phyloP scores from a whole-genome alignment of 768 basidiomycete species.

The Termitomyces sp. region DNA sequence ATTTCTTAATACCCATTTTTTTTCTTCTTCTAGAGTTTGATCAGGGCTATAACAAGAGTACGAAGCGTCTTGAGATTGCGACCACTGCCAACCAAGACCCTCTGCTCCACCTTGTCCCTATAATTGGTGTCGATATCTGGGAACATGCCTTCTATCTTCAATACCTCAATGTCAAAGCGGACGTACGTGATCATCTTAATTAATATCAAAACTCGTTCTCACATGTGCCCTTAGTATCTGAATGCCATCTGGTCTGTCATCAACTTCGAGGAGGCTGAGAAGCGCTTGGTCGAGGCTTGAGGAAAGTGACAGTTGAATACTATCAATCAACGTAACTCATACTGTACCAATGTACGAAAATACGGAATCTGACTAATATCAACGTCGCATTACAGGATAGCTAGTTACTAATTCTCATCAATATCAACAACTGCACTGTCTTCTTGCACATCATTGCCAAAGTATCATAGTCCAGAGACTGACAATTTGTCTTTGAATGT shows the following conservation, averaged over 20 bases:
- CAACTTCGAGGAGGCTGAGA: slow-evolving; percentile 85
- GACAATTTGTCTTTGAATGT: too few species aligned
- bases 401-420: background rate
- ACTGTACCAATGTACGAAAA: background rate
- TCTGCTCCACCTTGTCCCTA: slow-evolving; percentile 63
- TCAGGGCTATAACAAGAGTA: slow-evolving; percentile 64
- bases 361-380: background rate
- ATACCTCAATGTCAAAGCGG: slow-evolving; percentile 91
- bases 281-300: slow-evolving; percentile 24
- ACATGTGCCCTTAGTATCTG: slow-evolving; percentile 57
- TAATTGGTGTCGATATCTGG: slow-evolving; percentile 94
- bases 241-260: slow-evolving; percentile 87
- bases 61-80: slow-evolving; percentile 72
- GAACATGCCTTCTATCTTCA: slow-evolving; percentile 96
- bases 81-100: slow-evolving; percentile 98
- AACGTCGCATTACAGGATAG: background rate
- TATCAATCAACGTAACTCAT: background rate
- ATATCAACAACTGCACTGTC: too few species aligned
- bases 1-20: background rate
- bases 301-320: background rate
- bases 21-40: background rate
- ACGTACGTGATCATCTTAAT: slow-evolving; percentile 53
- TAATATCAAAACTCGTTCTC: background rate
- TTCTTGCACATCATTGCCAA: too few species aligned
- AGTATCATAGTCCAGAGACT: too few species aligned